Percentiles rank a stretch among this genome's conserved stretches.
phyloP scores from a whole-genome alignment of 2,329 filamentous ascomycete genomes.

The Trichoderma sp. region DNA sequence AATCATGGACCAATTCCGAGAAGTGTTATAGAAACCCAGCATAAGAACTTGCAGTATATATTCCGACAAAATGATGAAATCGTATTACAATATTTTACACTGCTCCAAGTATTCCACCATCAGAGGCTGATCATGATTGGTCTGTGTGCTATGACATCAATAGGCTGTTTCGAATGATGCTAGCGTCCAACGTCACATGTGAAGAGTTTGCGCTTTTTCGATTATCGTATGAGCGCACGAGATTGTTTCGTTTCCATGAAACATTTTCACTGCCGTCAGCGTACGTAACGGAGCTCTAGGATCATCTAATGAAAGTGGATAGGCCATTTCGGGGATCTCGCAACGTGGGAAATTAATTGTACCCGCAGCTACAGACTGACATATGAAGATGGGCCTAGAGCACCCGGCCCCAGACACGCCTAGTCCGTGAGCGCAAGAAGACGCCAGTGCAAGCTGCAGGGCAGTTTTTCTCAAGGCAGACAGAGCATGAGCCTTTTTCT shows the following conservation, averaged over 20 bases:
- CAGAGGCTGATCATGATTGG: not conserved
- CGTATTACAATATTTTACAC: not conserved
- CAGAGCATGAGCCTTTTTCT: not conserved
- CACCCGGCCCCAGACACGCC: not conserved
- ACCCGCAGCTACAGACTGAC: slow-evolving; percentile 16
- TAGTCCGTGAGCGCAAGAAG: slow-evolving; percentile 1
- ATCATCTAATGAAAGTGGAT: slow-evolving; percentile 21
- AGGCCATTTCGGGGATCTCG: slow-evolving; percentile 20
- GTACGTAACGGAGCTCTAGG: slow-evolving; percentile 3
- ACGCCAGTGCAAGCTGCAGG: not conserved
- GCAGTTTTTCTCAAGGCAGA: not conserved
- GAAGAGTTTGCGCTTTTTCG: not conserved
- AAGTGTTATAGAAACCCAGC: slow-evolving; percentile 40
- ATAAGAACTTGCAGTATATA: not conserved
- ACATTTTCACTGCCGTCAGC: not conserved
- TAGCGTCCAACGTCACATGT: not conserved
- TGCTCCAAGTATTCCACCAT: not conserved
- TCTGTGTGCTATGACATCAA: not conserved
- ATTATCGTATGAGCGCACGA: not conserved
- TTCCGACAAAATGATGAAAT: not conserved
- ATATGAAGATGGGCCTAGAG: not conserved
- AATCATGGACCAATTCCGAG: slow-evolving; percentile 62
- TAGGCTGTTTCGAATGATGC: not conserved
- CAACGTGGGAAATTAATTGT: slow-evolving; percentile 25
- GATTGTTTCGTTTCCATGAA: not conserved